Percentiles rank a stretch among this genome's conserved stretches.
Conservation (phyloP, 2,329 filamentous ascomycete species). For the Harringtonia lauricola region DNA sequence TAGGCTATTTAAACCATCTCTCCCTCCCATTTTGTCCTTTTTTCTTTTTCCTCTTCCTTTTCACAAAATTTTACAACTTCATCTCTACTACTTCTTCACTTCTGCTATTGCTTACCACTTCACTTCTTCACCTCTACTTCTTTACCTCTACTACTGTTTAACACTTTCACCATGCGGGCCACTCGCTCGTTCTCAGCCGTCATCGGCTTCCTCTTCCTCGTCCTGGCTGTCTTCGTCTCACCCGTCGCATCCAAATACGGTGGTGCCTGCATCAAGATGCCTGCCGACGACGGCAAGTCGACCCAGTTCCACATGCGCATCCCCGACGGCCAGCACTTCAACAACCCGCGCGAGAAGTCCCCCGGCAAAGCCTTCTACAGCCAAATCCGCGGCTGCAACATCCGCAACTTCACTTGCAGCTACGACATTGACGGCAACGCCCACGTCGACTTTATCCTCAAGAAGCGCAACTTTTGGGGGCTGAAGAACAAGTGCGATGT, state of each 20-base stretch:
- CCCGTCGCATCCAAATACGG: neutral
- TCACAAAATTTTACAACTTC: too few species aligned
- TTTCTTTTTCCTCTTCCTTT: too few species aligned
- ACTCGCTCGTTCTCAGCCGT: too few species aligned
- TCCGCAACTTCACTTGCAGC: neutral
- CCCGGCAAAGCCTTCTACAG: neutral
- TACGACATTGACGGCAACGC: constrained; percentile 4
- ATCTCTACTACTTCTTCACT: too few species aligned
- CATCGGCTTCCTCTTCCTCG: neutral
- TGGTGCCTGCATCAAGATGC: constrained; percentile 2
- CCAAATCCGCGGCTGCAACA: neutral
- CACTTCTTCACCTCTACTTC: too few species aligned
- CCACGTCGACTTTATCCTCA: constrained; percentile 2
- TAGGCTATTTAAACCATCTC: too few species aligned
- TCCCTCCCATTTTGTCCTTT: too few species aligned
- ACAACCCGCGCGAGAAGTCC: neutral
- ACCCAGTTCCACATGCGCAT: constrained; percentile 2
- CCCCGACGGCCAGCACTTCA: neutral
- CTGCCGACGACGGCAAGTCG: neutral
- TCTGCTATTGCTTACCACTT: too few species aligned
- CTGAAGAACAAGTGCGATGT: neutral
- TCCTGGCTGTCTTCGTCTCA: neutral
- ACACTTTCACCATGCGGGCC: too few species aligned
- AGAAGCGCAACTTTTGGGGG: too few species aligned
- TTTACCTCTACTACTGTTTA: too few species aligned